These are phyloP conservation scores for Irineochytrium annulatum DNA, from an alignment of 192 early-diverging fungal genomes.

Conservation along the genomic window DNA sequence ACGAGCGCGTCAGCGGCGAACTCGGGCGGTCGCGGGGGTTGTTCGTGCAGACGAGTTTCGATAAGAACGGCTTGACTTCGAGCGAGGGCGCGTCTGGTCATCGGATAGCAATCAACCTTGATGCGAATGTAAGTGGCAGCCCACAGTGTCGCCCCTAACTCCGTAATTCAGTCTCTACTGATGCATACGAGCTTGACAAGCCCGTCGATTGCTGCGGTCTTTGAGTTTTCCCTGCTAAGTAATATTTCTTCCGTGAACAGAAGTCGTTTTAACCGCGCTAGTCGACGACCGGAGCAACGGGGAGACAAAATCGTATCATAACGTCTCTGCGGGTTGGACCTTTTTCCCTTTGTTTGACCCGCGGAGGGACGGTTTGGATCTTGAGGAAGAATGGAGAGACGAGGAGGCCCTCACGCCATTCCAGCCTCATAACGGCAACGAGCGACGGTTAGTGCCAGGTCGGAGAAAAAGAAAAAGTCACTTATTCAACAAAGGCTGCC, in stretches of 20 bases:
- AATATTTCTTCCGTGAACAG: background rate
- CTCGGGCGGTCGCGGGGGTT: background rate
- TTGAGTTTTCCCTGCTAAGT: slow-evolving; percentile 32
- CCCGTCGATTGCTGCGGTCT: slow-evolving; percentile 26
- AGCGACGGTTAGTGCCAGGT: too few species aligned
- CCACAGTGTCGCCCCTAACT: background rate
- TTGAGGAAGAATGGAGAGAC: slow-evolving; percentile 12
- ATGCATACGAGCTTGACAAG: slow-evolving; percentile 32
- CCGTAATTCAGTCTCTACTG: slow-evolving; percentile 22
- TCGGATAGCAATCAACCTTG: slow-evolving; percentile 21
- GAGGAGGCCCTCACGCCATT: too few species aligned
- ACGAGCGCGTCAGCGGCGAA: slow-evolving; percentile 9
- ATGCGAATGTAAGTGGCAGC: slow-evolving; percentile 8
- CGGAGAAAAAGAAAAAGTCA: too few species aligned
- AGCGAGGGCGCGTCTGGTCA: slow-evolving; percentile 10
- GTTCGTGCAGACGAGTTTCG: too few species aligned
- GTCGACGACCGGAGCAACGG: too few species aligned
- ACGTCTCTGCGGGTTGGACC: slow-evolving; percentile 44
- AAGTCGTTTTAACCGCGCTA: slow-evolving; percentile 1
- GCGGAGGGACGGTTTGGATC: slow-evolving; percentile 25
- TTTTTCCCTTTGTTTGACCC: slow-evolving; percentile 41
- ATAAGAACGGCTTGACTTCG: too few species aligned
- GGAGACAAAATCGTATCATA: too few species aligned
- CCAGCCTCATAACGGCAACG: too few species aligned
- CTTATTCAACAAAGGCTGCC: slow-evolving; percentile 6